Evolutionary conservation across 202 grass and related monocot species (phyloP), one percentile per base, ranked within the genome.

Genomic region (Schoenoplectus triqueter): DNA sequence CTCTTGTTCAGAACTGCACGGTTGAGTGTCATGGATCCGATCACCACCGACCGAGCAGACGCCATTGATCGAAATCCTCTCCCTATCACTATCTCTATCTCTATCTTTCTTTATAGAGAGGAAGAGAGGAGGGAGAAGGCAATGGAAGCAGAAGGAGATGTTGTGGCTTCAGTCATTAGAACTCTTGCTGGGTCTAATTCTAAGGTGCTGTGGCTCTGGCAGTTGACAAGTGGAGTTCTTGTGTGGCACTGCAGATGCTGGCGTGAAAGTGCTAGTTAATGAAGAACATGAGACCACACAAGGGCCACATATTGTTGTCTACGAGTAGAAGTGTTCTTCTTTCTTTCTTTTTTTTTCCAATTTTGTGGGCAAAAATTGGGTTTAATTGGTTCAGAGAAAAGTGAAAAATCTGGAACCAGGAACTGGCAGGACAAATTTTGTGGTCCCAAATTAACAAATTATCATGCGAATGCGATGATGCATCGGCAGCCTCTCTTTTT

Each of bases 11-110:
- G 10, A 59, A 20, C 48, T 40, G 81, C 60, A 61, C 7, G 39
- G 13, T 45, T 62, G 31, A 61, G 75, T 45, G 75, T 5, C 75
- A 44, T 59, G 22, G 50, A 71, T 42, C 81, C 81, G 10, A 83
- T 69, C 65, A 59, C 20, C 47, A 56, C 15, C 21, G 22, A 83
- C 52, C 65, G 81, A 69, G 64, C 65, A 6, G 21, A 69, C 2
- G 65, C 81, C 81, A 83, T 83, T 65, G 60, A 81, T 47, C 1
- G 57, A 57, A 80, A 80, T n/a, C n/a, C n/a, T n/a, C n/a, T n/a
- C n/a, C n/a, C n/a, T n/a, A 3, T 17, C n/a, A 5, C n/a, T 4
- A n/a, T 10, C 9, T 50, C 56, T 65, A 15, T 81, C 60, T 66
- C 60, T 81, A 2, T 47, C 5, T 60, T 0, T 64, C 11, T 65